A percentile compares a stretch with the other conserved stretches of the same genome.
Conservation (phyloP, 352 stramenopile genomes). For the Phytophthora pinifolia region DNA sequence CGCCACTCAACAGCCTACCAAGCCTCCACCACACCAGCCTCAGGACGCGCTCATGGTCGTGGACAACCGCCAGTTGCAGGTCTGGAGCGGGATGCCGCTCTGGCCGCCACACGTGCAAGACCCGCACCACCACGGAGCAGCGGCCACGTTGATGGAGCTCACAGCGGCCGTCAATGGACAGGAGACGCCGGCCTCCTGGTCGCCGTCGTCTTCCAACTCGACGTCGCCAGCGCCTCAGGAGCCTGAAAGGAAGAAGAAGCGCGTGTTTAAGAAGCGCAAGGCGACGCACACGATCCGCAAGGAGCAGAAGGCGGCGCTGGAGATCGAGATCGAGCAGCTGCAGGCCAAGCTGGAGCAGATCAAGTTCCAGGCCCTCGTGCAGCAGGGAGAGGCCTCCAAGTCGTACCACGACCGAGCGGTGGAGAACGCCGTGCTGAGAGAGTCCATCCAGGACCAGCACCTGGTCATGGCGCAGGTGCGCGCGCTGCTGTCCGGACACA, state of each 20-base stretch:
- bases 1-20: not conserved
- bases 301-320: no score
- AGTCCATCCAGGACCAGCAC: no score
- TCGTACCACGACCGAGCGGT: no score
- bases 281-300: no score
- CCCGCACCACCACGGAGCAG: slow-evolving; percentile 8
- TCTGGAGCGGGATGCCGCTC: slow-evolving; percentile 13
- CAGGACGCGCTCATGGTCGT: no score
- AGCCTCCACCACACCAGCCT: not conserved
- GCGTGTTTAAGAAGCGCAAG: slow-evolving; percentile 41
- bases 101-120: slow-evolving; percentile 8
- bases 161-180: not conserved
- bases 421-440: no score
- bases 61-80: slow-evolving; percentile 25
- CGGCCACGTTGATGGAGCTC: slow-evolving; percentile 13
- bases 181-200: slow-evolving; percentile 7
- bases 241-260: slow-evolving; percentile 28
- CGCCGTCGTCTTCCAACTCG: slow-evolving; percentile 13
- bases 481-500: no score
- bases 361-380: no score
- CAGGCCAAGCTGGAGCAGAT: no score
- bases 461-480: no score
- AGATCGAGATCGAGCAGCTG: no score
- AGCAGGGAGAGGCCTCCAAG: no score
- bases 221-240: not conserved